Conservation (phyloP, 2,329 filamentous ascomycete species). For the Dendryphion nanum region DNA sequence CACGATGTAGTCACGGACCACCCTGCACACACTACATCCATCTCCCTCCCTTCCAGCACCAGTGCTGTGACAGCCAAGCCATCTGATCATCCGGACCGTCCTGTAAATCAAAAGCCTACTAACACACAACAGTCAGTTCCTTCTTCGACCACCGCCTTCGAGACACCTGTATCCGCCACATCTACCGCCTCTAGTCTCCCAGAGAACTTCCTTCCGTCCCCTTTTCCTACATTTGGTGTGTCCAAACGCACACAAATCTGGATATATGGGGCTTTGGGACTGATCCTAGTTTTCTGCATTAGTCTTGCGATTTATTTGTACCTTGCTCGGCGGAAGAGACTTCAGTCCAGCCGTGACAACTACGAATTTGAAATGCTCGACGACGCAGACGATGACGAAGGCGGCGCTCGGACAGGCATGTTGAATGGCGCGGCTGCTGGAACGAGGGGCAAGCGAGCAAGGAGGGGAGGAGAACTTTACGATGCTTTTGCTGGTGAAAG, state of each 20-base stretch:
- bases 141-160: slow-evolving; percentile 18
- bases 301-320: slow-evolving; percentile 81
- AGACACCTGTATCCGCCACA: slow-evolving; percentile 13
- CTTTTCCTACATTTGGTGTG: slow-evolving; percentile 86
- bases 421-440: slow-evolving; percentile 34
- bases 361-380: slow-evolving; percentile 96
- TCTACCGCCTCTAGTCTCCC: slow-evolving; percentile 23
- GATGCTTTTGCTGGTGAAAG: slow-evolving; percentile 96
- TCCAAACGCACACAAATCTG: slow-evolving; percentile 85
- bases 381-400: slow-evolving; percentile 67
- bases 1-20: slow-evolving; percentile 63
- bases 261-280: slow-evolving; percentile 84
- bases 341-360: slow-evolving; percentile 73
- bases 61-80: slow-evolving; percentile 47
- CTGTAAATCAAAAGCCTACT: slow-evolving; percentile 59
- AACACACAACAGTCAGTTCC: slow-evolving; percentile 13
- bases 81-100: slow-evolving; percentile 49
- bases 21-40: slow-evolving; percentile 60
- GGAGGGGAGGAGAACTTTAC: slow-evolving; percentile 84
- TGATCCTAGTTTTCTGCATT: slow-evolving; percentile 81
- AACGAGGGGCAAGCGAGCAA: slow-evolving; percentile 49
- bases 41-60: slow-evolving; percentile 47
- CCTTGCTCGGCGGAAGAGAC: slow-evolving; percentile 72
- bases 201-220: slow-evolving; percentile 70
- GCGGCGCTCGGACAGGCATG: slow-evolving; percentile 49